phyloP scores from a whole-genome alignment of 345 rosid genomes.

The Mallotus nudiflorus region DNA sequence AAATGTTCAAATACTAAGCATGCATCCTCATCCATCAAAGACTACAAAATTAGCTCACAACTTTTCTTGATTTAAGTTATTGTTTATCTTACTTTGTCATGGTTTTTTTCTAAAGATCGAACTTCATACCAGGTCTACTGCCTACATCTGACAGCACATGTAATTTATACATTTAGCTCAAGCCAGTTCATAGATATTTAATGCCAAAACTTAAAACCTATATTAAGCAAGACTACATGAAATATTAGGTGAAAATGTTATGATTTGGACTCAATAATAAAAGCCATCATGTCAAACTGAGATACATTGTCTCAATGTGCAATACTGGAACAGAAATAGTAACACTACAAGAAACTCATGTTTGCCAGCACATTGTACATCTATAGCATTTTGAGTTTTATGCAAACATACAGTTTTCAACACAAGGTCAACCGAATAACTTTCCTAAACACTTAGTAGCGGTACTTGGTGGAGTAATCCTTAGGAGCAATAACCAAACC shows the following conservation, averaged over 20 bases:
- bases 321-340: not conserved
- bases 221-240: not conserved
- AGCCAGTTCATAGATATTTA: too few relatives aligned
- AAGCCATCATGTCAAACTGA: not conserved
- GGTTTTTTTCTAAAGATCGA: not conserved
- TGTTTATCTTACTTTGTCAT: not conserved
- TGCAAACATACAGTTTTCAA: not conserved
- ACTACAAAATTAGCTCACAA: too few relatives aligned
- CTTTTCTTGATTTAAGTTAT: not conserved
- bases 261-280: not conserved
- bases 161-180: too few relatives aligned
- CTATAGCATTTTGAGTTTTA: not conserved
- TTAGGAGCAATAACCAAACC: constrained; percentile 95
- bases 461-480: constrained; percentile 95
- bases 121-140: not conserved
- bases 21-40: too few relatives aligned
- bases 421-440: constrained; percentile 1
- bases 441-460: constrained; percentile 42
- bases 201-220: not conserved
- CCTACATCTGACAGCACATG: not conserved
- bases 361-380: not conserved
- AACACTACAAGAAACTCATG: not conserved
- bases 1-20: too few relatives aligned
- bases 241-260: too few relatives aligned
- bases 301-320: not conserved